These are phyloP conservation scores for Colletotrichum sp. DNA, from an alignment of 2,329 filamentous ascomycete species.

Conservation along the genomic window DNA sequence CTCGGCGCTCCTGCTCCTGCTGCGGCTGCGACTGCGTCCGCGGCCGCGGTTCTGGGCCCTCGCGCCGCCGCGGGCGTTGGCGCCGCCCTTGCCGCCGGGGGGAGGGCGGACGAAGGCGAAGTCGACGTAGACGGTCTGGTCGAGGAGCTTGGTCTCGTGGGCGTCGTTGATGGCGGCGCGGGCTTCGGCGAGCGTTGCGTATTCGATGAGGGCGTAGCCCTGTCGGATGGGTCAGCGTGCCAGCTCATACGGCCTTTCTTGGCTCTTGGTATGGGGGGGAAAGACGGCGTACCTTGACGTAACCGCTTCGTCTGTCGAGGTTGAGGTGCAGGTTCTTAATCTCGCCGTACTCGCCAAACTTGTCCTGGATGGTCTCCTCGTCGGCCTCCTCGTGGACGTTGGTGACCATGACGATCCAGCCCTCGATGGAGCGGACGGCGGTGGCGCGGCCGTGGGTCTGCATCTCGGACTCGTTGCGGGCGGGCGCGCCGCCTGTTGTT, in stretches of 20 bases:
- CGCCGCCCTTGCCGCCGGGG: constrained; percentile 44
- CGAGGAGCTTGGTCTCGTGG: constrained; percentile 78
- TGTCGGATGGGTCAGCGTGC: constrained; percentile 36
- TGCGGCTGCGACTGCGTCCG: constrained; percentile 41
- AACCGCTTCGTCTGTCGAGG: constrained; percentile 80
- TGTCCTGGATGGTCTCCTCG: constrained; percentile 81
- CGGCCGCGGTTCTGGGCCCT: constrained; percentile 41
- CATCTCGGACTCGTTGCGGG: constrained; percentile 66
- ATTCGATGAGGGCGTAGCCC: constrained; percentile 88
- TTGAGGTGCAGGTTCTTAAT: constrained; percentile 89
- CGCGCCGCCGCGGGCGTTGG: constrained; percentile 38
- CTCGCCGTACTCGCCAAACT: constrained; percentile 84
- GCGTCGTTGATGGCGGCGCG: constrained; percentile 82
- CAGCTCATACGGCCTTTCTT: not conserved
- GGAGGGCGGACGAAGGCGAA: constrained; percentile 86
- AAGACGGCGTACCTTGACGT: constrained; percentile 71
- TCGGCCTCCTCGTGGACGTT: constrained; percentile 89
- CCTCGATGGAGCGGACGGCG: constrained; percentile 85
- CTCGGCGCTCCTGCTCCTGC: constrained; percentile 40
- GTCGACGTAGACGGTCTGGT: constrained; percentile 82
- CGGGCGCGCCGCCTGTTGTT: constrained; percentile 37
- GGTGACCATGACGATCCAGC: constrained; percentile 87
- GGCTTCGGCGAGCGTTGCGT: constrained; percentile 78
- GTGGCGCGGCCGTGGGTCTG: constrained; percentile 76
- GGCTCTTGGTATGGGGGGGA: not conserved